Percentiles rank a stretch among this genome's conserved stretches.
Evolutionary conservation across 73 alveolate genomes (phyloP).

Genomic region (Paramecium sexaurelia): DNA sequence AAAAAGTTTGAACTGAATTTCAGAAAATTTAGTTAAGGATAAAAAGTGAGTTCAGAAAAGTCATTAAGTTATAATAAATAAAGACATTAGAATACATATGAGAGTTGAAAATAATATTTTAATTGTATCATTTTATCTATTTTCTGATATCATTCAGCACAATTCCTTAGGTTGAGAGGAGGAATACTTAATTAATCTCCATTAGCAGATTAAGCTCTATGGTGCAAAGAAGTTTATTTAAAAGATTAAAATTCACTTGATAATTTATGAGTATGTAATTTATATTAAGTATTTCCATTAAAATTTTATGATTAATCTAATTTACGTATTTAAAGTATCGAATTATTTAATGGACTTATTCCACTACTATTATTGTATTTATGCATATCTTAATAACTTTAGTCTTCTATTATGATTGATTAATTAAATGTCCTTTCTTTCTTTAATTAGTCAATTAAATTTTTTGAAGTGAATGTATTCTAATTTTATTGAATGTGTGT

Average conservation of each 20-base stretch:
- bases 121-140: neutral
- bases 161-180: conserved; percentile 15
- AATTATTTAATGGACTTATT: conserved; percentile 23
- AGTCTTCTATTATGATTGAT: neutral
- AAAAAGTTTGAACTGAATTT: too few relatives aligned
- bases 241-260: neutral
- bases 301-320: neutral
- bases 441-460: neutral
- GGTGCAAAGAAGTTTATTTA: neutral
- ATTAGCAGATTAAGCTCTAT: conserved; percentile 48
- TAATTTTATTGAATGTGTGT: neutral
- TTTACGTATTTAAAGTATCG: conserved; percentile 8
- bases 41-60: too few relatives aligned
- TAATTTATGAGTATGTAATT: neutral
- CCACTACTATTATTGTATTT: conserved; percentile 16
- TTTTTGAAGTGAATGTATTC: conserved; percentile 6
- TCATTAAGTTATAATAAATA: neutral
- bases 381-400: neutral
- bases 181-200: conserved; percentile 31
- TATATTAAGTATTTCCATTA: conserved; percentile 11
- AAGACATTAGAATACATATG: neutral
- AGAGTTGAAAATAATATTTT: conserved; percentile 16
- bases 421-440: neutral
- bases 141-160: neutral
- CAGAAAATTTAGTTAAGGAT: too few relatives aligned